Percentiles rank a stretch among this genome's conserved stretches.
Evolutionary conservation across 2,329 filamentous ascomycete genomes (phyloP).

Genomic region (Aspergillus clavatus): DNA sequence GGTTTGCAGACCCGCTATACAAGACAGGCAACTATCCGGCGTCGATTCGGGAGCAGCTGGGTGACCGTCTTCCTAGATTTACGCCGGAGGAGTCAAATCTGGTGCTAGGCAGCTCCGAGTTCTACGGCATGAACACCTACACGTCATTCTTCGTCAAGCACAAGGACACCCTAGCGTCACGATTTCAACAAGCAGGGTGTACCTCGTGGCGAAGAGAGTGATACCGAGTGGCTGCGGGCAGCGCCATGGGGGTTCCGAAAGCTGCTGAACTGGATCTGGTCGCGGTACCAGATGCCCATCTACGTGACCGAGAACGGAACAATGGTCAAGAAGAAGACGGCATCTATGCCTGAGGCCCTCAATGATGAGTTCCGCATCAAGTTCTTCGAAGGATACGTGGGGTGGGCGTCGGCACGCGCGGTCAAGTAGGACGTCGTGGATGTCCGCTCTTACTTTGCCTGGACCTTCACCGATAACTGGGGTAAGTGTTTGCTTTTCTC

Average conservation of each 20-base stretch:
- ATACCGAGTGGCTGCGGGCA: conserved; percentile 71
- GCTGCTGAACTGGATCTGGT: conserved; percentile 65
- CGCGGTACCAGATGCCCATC: conserved; percentile 68
- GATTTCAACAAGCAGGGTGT: conserved; percentile 65
- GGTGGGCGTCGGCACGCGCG: conserved; percentile 58
- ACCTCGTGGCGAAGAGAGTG: conserved; percentile 70
- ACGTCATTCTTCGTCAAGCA: conserved; percentile 77
- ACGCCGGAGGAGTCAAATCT: conserved; percentile 64
- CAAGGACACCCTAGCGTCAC: conserved; percentile 49
- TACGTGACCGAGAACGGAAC: conserved; percentile 83
- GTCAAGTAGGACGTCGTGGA: conserved; percentile 63
- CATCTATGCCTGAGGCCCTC: conserved; percentile 62
- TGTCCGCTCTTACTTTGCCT: conserved; percentile 71
- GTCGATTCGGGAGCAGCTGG: conserved; percentile 74
- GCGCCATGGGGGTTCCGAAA: conserved; percentile 68
- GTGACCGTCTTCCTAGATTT: conserved; percentile 66
- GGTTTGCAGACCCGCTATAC: conserved; percentile 81
- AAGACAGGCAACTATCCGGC: conserved; percentile 67
- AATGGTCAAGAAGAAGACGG: conserved; percentile 70
- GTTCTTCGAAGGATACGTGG: conserved; percentile 70
- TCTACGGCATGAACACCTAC: conserved; percentile 87
- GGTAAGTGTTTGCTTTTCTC: conserved; percentile 36
- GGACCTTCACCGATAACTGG: conserved; percentile 67
- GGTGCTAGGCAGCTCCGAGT: conserved; percentile 73
- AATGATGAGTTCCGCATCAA: conserved; percentile 70